Conservation (phyloP, 306 rosid species). For the Ziziphus jujuba region DNA sequence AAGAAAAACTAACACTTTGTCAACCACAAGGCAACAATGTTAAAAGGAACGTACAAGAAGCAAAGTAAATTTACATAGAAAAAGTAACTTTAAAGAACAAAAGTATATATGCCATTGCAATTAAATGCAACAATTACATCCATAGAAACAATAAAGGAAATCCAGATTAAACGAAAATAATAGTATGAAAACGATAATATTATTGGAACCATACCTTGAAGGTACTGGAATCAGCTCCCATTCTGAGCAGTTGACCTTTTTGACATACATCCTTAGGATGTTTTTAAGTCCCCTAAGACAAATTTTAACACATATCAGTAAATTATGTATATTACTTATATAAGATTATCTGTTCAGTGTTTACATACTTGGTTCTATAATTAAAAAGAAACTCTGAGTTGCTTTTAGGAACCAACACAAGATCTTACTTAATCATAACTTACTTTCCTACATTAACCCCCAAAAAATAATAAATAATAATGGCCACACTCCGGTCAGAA, state of each 20-base stretch:
- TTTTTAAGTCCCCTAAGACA: constrained; percentile 81
- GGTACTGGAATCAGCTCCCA: constrained; percentile 90
- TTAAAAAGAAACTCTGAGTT: not conserved
- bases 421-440: not conserved
- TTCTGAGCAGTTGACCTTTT: constrained; percentile 73
- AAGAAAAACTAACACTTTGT: too few species aligned
- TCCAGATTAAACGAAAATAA: not conserved
- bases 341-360: too few species aligned
- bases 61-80: too few species aligned
- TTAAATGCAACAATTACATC: not conserved
- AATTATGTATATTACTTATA: not conserved
- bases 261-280: constrained; percentile 83
- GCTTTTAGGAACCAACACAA: not conserved
- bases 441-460: not conserved
- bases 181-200: not conserved
- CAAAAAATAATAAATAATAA: not conserved
- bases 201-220: constrained; percentile 48
- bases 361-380: too few species aligned
- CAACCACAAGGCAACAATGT: too few species aligned
- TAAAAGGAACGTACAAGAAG: too few species aligned
- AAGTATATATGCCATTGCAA: not conserved
- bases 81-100: too few species aligned
- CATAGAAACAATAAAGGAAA: not conserved
- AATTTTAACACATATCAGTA: constrained; percentile 12
- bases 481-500: not conserved